These are phyloP conservation scores for Flaveria ramosissima DNA, from an alignment of 129 eudicot genomes.

Conservation along the genomic window DNA sequence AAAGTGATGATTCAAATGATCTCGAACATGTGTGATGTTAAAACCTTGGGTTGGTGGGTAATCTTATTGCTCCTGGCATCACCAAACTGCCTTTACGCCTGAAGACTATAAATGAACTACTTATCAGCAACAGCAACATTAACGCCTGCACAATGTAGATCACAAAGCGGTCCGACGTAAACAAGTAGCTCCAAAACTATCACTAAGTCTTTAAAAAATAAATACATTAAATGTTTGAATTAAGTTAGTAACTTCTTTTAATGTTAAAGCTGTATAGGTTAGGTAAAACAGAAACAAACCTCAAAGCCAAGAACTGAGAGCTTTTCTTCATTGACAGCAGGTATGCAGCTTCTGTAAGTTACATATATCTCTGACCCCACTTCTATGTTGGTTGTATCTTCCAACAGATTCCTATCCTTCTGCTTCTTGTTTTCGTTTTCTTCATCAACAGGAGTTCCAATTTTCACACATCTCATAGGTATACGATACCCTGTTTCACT, in stretches of 20 bases:
- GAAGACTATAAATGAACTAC: conserved; percentile 63
- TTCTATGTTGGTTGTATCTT: conserved; percentile 49
- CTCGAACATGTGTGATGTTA: conserved; percentile 19
- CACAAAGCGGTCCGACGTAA: not conserved
- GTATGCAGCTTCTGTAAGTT: conserved; percentile 87
- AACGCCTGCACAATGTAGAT: conserved; percentile 48
- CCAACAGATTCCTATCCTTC: conserved; percentile 46
- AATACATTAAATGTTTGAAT: no score
- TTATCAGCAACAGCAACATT: conserved; percentile 56
- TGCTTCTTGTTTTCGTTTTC: conserved; percentile 35
- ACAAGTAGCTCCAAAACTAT: not conserved
- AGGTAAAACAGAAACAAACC: conserved; percentile 46
- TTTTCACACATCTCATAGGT: conserved; percentile 67
- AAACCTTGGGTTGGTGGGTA: conserved; percentile 70
- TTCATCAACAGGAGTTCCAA: conserved; percentile 39
- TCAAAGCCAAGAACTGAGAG: conserved; percentile 77
- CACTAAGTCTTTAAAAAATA: not conserved
- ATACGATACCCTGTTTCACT: conserved; percentile 96
- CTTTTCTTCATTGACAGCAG: conserved; percentile 70
- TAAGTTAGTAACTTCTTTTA: no score
- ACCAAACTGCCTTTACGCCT: conserved; percentile 50
- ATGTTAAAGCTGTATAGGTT: not conserved
- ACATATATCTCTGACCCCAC: conserved; percentile 50
- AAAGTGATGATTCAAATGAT: not conserved
- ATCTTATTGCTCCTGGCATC: conserved; percentile 60